These are phyloP conservation scores for Starmerella davenportii DNA, from an alignment of 805 yeast species.

Conservation along the genomic window DNA sequence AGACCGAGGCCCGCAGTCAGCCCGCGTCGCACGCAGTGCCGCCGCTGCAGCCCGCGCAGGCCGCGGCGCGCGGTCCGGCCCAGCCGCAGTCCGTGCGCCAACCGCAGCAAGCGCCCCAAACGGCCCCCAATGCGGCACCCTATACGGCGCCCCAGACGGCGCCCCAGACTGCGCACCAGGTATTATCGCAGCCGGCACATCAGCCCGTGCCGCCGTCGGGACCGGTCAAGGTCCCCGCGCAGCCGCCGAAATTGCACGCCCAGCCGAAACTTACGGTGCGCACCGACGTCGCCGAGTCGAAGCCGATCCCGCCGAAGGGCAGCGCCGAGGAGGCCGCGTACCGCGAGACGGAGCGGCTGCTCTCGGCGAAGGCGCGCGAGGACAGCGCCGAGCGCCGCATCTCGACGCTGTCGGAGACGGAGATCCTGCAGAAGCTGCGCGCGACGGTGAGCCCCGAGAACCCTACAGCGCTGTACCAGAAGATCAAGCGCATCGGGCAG, in stretches of 20 bases:
- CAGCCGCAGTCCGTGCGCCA: not conserved
- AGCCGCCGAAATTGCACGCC: not conserved
- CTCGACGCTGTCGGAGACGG: slow-evolving; percentile 63
- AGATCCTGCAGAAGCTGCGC: slow-evolving; percentile 60
- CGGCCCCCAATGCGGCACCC: not conserved
- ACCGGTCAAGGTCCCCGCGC: not conserved
- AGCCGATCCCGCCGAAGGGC: too few relatives aligned
- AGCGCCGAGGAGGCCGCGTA: slow-evolving; percentile 1
- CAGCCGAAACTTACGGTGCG: not conserved
- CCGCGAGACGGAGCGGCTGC: slow-evolving; percentile 1
- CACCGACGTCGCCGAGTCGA: not conserved
- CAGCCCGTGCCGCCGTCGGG: not conserved
- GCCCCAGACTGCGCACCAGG: not conserved
- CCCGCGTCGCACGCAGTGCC: not conserved
- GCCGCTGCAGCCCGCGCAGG: not conserved
- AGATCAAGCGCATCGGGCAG: slow-evolving; percentile 73
- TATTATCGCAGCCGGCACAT: not conserved
- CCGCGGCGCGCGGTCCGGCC: not conserved
- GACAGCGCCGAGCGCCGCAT: slow-evolving; percentile 30
- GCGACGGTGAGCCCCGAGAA: slow-evolving; percentile 69
- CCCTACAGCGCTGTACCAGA: slow-evolving; percentile 48
- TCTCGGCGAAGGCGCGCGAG: not conserved
- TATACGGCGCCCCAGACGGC: not conserved
- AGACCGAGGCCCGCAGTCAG: not conserved
- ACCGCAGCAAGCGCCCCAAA: not conserved